Evolutionary conservation across 1,284 basidiomycete species (phyloP).

Genomic region (Somion occarium): DNA sequence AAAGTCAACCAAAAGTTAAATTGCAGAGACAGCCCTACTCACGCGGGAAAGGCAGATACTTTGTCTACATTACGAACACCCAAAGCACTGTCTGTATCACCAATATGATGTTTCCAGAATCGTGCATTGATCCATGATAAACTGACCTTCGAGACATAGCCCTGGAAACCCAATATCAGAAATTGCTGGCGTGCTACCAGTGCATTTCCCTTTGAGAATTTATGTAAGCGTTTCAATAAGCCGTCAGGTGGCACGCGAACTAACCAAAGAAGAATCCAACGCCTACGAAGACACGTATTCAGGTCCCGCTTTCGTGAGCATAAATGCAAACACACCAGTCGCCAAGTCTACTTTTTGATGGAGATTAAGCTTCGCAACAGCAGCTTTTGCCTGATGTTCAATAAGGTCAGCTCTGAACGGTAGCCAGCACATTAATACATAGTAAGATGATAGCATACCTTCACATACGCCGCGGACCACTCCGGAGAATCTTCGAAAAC

Average conservation of each 20-base stretch:
- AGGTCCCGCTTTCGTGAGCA: conserved; percentile 23
- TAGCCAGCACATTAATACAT: background rate
- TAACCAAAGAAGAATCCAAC: conserved; percentile 10
- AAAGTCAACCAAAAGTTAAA: background rate
- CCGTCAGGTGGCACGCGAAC: background rate
- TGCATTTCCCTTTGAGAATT: conserved; percentile 42
- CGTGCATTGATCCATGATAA: background rate
- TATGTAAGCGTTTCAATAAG: background rate
- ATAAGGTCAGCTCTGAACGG: background rate
- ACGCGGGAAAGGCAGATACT: conserved; percentile 68
- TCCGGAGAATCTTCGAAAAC: conserved; percentile 34
- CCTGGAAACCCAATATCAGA: conserved; percentile 58
- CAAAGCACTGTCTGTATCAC: conserved; percentile 39
- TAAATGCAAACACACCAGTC: conserved; percentile 38
- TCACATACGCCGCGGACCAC: conserved; percentile 45
- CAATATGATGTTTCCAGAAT: background rate
- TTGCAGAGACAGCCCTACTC: conserved; percentile 13
- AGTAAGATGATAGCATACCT: conserved; percentile 27
- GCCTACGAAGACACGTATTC: background rate
- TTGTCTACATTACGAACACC: conserved; percentile 61
- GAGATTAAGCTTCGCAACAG: conserved; percentile 41
- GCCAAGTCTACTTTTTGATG: conserved; percentile 47
- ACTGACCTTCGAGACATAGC: conserved; percentile 57
- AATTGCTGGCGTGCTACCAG: conserved; percentile 60
- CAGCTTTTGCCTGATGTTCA: conserved; percentile 31